phyloP scores from a whole-genome alignment of 2,329 filamentous ascomycete genomes.

The Triangularia setosa region DNA sequence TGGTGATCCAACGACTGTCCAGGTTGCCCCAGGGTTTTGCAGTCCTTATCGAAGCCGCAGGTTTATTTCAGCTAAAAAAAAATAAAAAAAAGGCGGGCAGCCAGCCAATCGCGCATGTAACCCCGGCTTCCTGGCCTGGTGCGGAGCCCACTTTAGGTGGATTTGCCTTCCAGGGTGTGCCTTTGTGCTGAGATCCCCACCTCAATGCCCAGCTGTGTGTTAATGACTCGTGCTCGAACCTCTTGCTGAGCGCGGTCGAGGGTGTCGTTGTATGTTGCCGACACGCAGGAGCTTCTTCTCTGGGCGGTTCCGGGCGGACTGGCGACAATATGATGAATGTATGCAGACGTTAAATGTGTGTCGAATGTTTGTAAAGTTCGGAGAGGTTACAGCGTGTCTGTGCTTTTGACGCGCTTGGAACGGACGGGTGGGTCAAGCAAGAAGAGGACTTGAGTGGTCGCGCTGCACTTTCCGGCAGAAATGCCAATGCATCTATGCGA shows the following conservation, averaged over 20 bases:
- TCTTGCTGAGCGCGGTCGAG: not conserved
- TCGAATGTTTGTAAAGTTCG: not conserved
- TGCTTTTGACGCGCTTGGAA: not conserved
- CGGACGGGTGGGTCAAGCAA: not conserved
- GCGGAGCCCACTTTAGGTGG: conserved; percentile 5
- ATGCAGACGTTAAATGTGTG: not conserved
- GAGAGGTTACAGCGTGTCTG: not conserved
- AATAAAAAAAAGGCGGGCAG: conserved; percentile 7
- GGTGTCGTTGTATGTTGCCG: not conserved
- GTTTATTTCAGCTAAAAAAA: conserved; percentile 12
- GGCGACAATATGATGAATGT: not conserved
- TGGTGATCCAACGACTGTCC: not conserved
- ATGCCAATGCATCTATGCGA: not conserved
- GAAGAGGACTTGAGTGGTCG: not conserved
- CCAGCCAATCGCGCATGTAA: conserved; percentile 11
- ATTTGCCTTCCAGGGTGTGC: conserved; percentile 14
- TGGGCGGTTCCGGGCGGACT: not conserved
- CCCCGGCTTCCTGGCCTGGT: not conserved
- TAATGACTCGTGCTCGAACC: conserved; percentile 21
- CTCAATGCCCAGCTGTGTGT: conserved; percentile 4
- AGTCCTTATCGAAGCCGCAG: not conserved
- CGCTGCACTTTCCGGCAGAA: not conserved
- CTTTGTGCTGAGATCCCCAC: conserved; percentile 15
- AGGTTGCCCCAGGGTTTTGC: not conserved
- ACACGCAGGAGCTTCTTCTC: not conserved